Evolutionary conservation across 2,329 filamentous ascomycete genomes (phyloP).

Genomic region (Trichoderma citrinoviride): DNA sequence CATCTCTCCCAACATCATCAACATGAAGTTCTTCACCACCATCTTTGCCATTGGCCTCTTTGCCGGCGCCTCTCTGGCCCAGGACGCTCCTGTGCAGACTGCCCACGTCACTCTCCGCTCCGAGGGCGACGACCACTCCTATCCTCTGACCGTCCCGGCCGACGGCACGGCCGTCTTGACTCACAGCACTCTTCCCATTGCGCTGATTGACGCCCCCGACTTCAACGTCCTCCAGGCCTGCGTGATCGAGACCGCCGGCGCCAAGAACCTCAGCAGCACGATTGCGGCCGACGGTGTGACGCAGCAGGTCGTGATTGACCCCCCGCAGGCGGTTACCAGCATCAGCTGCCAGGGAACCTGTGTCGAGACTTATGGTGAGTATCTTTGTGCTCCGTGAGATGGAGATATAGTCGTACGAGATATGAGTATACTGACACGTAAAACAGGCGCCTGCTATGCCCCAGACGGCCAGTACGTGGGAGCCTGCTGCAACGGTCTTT

Average conservation of each 20-base stretch:
- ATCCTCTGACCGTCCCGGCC: constrained; percentile 42
- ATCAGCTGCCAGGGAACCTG: constrained; percentile 45
- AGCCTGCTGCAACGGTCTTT: constrained; percentile 45
- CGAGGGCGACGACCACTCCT: constrained; percentile 31
- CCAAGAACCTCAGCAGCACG: constrained; percentile 32
- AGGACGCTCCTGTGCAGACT: constrained; percentile 29
- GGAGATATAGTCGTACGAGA: neutral
- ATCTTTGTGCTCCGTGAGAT: neutral
- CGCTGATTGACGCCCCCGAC: constrained; percentile 43
- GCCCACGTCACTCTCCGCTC: constrained; percentile 45
- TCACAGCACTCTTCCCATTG: constrained; percentile 40
- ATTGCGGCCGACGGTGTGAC: constrained; percentile 31
- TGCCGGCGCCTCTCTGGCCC: constrained; percentile 14
- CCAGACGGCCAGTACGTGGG: constrained; percentile 37
- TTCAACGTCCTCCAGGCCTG: constrained; percentile 44
- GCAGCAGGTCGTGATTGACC: constrained; percentile 44
- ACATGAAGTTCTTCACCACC: constrained; percentile 27
- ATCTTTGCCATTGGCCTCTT: constrained; percentile 22
- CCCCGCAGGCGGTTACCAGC: constrained; percentile 43
- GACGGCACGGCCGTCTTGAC: constrained; percentile 41
- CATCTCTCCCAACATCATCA: neutral
- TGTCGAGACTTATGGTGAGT: constrained; percentile 40
- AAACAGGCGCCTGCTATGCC: constrained; percentile 35
- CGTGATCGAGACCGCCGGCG: constrained; percentile 40
- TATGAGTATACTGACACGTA: neutral